Percentiles rank a stretch among this genome's conserved stretches.
Evolutionary conservation across 345 rosid species (phyloP).

Genomic region (Aurinia saxatilis): DNA sequence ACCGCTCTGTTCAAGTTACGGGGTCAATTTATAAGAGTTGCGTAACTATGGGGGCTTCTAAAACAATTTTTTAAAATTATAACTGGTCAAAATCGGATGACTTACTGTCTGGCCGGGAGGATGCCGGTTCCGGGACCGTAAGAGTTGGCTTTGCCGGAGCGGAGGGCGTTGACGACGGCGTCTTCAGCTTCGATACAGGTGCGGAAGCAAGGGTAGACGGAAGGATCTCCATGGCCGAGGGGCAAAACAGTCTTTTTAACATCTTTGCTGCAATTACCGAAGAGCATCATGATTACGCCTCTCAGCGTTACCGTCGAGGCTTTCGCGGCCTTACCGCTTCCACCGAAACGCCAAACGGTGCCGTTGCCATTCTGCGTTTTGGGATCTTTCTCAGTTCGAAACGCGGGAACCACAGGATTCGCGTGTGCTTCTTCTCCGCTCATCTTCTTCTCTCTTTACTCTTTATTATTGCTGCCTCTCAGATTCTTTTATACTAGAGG

Average conservation of each 20-base stretch:
- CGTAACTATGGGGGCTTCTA: neutral
- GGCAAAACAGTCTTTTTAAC: constrained; percentile 36
- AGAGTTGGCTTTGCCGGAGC: constrained; percentile 43
- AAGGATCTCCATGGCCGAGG: constrained; percentile 74
- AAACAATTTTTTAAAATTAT: too few species aligned
- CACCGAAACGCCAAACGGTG: constrained; percentile 35
- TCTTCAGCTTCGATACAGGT: constrained; percentile 46
- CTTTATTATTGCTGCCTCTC: neutral
- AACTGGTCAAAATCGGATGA: neutral
- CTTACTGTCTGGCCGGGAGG: constrained; percentile 52
- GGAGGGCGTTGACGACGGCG: constrained; percentile 42
- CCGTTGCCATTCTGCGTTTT: constrained; percentile 11
- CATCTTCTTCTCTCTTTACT: constrained; percentile 2
- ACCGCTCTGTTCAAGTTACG: constrained; percentile 36
- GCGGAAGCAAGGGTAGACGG: constrained; percentile 52
- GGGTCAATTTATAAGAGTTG: neutral
- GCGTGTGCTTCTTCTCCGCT: constrained; percentile 21
- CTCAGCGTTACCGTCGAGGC: constrained; percentile 33
- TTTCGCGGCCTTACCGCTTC: constrained; percentile 15
- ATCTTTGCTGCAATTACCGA: constrained; percentile 34
- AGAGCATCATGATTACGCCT: constrained; percentile 32
- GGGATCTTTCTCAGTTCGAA: constrained; percentile 7
- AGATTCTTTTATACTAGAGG: neutral
- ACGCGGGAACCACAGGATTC: constrained; percentile 17
- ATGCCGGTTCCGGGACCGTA: constrained; percentile 47